These are phyloP conservation scores for Boletus sp. DNA, from an alignment of 768 basidiomycete genomes.

Conservation along the genomic window DNA sequence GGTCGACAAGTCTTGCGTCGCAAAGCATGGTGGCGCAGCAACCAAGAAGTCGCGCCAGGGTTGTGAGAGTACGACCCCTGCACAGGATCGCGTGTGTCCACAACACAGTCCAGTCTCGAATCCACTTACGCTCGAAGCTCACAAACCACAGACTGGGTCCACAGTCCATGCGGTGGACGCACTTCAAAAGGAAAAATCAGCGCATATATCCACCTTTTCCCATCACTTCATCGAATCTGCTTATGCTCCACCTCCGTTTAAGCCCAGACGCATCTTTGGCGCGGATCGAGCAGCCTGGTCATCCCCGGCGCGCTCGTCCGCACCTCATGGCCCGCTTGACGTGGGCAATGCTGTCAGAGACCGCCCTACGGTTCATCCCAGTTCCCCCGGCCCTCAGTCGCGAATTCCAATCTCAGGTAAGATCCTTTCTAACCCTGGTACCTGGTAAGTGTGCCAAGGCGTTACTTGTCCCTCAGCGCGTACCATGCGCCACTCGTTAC, in stretches of 20 bases:
- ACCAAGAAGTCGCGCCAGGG: constrained; percentile 2
- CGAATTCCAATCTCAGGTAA: constrained; percentile 15
- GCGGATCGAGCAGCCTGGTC: not conserved
- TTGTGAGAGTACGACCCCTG: not conserved
- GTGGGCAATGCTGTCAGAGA: not conserved
- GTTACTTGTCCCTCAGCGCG: constrained; percentile 6
- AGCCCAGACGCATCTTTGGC: not conserved
- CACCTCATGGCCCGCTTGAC: not conserved
- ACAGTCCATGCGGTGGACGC: not conserved
- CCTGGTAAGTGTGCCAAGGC: constrained; percentile 8
- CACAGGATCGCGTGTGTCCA: not conserved
- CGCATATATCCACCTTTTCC: constrained; percentile 18
- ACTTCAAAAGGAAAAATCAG: not conserved
- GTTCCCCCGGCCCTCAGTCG: constrained; percentile 8
- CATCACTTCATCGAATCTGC: not conserved
- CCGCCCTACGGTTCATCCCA: not conserved
- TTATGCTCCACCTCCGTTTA: not conserved
- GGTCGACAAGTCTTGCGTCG: not conserved
- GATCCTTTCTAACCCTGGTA: not conserved
- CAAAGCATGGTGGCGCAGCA: not conserved
- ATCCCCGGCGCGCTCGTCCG: constrained; percentile 2
- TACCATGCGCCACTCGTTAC: not conserved
- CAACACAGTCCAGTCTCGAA: not conserved
- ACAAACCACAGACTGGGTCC: not conserved
- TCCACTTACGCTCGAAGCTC: not conserved